Conservation (phyloP, 2,329 filamentous ascomycete genomes). For the Cladophialophora immunda region DNA sequence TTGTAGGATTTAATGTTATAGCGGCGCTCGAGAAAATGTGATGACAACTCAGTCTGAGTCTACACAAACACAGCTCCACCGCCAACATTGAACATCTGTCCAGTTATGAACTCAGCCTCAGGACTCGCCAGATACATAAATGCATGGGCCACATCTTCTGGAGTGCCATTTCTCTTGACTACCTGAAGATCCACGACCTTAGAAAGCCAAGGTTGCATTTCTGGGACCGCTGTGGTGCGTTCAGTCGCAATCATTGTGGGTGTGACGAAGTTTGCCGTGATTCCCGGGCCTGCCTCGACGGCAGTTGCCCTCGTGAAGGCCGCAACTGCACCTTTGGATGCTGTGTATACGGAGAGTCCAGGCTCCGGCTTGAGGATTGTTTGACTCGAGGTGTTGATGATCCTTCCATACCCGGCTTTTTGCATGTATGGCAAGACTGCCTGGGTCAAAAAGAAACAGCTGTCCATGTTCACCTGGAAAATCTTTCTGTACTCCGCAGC, state of each 20-base stretch:
- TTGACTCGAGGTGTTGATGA: slow-evolving; percentile 16
- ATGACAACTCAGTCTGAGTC: too few relatives aligned
- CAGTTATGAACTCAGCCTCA: slow-evolving; percentile 17
- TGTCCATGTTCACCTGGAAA: slow-evolving; percentile 19
- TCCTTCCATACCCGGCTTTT: slow-evolving; percentile 14
- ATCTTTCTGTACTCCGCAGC: background rate
- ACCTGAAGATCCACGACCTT: slow-evolving; percentile 8
- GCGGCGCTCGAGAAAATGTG: too few relatives aligned
- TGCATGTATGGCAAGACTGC: slow-evolving; percentile 17
- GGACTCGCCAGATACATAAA: slow-evolving; percentile 17
- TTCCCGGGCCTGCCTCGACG: slow-evolving; percentile 16
- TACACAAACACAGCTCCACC: slow-evolving; percentile 11
- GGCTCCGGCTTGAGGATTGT: slow-evolving; percentile 8
- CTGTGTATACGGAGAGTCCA: slow-evolving; percentile 7
- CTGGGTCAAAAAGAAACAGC: slow-evolving; percentile 21
- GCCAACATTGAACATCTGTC: slow-evolving; percentile 17
- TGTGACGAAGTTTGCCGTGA: slow-evolving; percentile 16
- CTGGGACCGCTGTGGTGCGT: background rate
- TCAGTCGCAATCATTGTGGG: slow-evolving; percentile 8
- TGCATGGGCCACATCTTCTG: slow-evolving; percentile 12
- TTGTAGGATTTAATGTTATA: too few relatives aligned
- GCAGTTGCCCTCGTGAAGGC: slow-evolving; percentile 17
- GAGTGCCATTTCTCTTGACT: slow-evolving; percentile 11
- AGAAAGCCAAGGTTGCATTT: background rate
- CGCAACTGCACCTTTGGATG: slow-evolving; percentile 16